A percentile compares a stretch with the other conserved stretches of the same genome.
Evolutionary conservation across 176 grass and related monocot species (phyloP).

Genomic region (Zea mays): DNA sequence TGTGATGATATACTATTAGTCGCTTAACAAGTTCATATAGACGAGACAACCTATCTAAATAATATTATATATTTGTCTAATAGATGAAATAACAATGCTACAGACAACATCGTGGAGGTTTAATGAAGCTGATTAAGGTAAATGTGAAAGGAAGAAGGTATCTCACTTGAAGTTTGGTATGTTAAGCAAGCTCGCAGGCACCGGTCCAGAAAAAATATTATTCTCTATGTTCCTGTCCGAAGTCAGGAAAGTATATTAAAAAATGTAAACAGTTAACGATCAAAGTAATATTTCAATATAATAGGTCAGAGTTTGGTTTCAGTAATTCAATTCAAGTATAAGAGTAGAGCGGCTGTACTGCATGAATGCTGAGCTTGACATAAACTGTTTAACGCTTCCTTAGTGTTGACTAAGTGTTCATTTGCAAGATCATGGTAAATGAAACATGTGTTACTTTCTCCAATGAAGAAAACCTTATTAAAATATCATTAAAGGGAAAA

Average conservation of each 20-base stretch:
- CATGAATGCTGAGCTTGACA: not conserved
- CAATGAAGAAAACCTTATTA: conserved; percentile 28
- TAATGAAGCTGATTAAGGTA: not conserved
- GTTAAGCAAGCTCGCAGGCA: conserved; percentile 70
- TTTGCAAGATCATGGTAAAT: not conserved
- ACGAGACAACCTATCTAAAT: conserved; percentile 30
- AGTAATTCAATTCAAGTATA: conserved; percentile 10
- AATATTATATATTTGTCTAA: conserved; percentile 15
- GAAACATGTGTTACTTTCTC: not conserved
- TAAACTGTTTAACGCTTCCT: not conserved
- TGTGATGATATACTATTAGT: conserved; percentile 50
- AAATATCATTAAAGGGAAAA: not conserved
- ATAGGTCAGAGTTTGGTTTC: not conserved
- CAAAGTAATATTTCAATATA: conserved; percentile 4
- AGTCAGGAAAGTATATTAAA: conserved; percentile 37
- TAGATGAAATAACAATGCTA: not conserved
- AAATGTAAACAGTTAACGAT: conserved; percentile 16
- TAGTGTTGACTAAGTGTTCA: conserved; percentile 8
- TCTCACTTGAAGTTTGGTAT: conserved; percentile 93
- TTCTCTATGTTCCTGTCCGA: conserved; percentile 89
- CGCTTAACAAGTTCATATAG: conserved; percentile 25
- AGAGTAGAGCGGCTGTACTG: not conserved
- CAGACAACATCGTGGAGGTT: conserved; percentile 14
- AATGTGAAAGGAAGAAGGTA: conserved; percentile 33
- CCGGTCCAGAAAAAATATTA: conserved; percentile 87